Evolutionary conservation across 352 stramenopile genomes (phyloP).

Genomic region (Phytophthora ohioensis): DNA sequence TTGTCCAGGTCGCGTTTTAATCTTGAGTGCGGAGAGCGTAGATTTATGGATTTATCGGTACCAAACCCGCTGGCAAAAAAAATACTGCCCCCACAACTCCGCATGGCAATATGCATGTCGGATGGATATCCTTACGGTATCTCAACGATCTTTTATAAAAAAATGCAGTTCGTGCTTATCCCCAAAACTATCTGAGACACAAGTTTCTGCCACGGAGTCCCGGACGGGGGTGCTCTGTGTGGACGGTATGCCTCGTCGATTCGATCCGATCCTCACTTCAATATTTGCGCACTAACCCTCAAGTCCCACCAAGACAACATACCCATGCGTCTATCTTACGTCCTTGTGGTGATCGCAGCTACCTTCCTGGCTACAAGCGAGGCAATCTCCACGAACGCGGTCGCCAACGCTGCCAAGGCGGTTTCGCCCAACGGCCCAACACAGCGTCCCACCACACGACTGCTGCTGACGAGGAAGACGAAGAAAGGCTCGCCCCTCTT

Average conservation of each 20-base stretch:
- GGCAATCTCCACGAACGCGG: not conserved
- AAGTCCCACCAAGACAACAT: not conserved
- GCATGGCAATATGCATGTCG: too few species aligned
- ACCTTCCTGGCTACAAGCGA: not conserved
- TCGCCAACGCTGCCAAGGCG: not conserved
- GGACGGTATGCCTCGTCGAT: too few species aligned
- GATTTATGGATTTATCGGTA: too few species aligned
- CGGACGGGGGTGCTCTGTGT: too few species aligned
- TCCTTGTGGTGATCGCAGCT: not conserved
- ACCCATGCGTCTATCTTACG: not conserved
- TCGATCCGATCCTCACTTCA: not conserved
- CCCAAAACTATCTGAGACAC: not conserved
- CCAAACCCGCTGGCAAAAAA: too few species aligned
- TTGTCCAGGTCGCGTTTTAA: too few species aligned
- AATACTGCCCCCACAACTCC: too few species aligned
- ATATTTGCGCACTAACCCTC: not conserved
- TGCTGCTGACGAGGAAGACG: not conserved
- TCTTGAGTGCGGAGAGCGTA: too few species aligned
- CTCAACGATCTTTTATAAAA: too few species aligned
- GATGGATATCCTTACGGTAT: too few species aligned
- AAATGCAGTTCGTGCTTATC: not conserved
- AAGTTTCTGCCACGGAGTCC: not conserved
- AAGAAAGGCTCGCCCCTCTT: not conserved
- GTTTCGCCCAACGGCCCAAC: not conserved
- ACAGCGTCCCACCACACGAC: not conserved